These are phyloP conservation scores for Verticillium longisporum DNA, from an alignment of 2,329 filamentous ascomycete species.

Conservation along the genomic window DNA sequence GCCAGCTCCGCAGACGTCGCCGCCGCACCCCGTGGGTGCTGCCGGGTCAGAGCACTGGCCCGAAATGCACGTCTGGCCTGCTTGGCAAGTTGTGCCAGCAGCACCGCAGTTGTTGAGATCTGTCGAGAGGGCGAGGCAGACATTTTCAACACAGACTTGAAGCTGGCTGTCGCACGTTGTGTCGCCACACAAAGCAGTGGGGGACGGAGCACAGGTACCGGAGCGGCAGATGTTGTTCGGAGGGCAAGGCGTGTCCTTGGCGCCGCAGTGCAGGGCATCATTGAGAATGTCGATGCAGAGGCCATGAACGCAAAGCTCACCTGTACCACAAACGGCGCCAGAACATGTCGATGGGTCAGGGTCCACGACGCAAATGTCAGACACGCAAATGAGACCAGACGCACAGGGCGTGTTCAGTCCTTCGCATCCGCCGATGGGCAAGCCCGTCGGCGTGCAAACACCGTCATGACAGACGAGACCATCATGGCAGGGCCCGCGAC, in stretches of 20 bases:
- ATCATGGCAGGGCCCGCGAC: not conserved
- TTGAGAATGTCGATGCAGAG: not conserved
- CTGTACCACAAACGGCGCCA: not conserved
- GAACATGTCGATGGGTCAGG: not conserved
- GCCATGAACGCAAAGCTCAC: not conserved
- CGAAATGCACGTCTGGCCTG: not conserved
- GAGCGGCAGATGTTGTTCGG: not conserved
- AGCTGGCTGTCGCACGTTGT: not conserved
- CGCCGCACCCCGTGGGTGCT: not conserved
- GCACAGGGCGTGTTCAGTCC: not conserved
- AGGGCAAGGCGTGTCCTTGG: not conserved
- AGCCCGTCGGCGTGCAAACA: not conserved
- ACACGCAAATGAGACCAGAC: not conserved
- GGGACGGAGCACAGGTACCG: not conserved
- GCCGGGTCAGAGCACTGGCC: not conserved
- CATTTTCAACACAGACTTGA: not conserved
- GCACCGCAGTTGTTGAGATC: not conserved
- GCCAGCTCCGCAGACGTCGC: not conserved
- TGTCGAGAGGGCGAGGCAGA: not conserved
- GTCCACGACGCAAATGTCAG: not conserved
- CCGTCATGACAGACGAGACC: not conserved
- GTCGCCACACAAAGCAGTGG: not conserved
- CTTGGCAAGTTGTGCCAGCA: not conserved
- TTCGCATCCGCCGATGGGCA: not conserved
- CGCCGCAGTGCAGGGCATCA: not conserved